Percentiles rank a stretch among this genome's conserved stretches.
These are phyloP conservation scores for Verticillium tricorpus DNA, from an alignment of 2,329 filamentous ascomycete species.

Conservation along the genomic window DNA sequence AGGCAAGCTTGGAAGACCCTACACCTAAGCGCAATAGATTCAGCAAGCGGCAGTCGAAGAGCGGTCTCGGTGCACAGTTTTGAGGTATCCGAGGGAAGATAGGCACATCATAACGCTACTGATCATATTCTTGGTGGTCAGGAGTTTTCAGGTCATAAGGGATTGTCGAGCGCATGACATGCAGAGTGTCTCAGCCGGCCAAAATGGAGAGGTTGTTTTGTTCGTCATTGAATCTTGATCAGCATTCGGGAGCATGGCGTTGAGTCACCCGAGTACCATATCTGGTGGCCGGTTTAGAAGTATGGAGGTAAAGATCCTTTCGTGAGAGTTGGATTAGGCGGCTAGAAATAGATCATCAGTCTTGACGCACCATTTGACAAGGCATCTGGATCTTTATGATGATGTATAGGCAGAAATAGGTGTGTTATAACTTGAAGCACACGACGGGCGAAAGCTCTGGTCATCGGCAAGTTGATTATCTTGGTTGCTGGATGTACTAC, in stretches of 20 bases:
- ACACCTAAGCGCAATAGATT: constrained; percentile 62
- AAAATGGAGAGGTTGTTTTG: constrained; percentile 1
- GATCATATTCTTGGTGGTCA: not conserved
- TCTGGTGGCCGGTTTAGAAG: not conserved
- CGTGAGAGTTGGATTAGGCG: not conserved
- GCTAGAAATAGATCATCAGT: not conserved
- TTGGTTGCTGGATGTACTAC: no score
- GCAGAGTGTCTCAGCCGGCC: not conserved
- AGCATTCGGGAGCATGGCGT: constrained; percentile 15
- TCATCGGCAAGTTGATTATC: no score
- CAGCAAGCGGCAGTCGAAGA: constrained; percentile 91
- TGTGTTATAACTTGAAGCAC: not conserved
- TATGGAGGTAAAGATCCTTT: not conserved
- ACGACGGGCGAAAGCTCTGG: not conserved
- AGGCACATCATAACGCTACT: not conserved
- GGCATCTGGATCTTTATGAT: no score
- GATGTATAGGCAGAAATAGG: no score
- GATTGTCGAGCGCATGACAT: not conserved
- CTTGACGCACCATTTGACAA: not conserved
- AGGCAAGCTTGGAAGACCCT: constrained; percentile 49
- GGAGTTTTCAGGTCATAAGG: not conserved
- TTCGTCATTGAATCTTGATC: constrained; percentile 4
- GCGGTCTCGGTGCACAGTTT: constrained; percentile 86
- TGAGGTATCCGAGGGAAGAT: constrained; percentile 29
- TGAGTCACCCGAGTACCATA: not conserved